phyloP scores from a whole-genome alignment of 208 protist species.

The Polymyxa betae region DNA sequence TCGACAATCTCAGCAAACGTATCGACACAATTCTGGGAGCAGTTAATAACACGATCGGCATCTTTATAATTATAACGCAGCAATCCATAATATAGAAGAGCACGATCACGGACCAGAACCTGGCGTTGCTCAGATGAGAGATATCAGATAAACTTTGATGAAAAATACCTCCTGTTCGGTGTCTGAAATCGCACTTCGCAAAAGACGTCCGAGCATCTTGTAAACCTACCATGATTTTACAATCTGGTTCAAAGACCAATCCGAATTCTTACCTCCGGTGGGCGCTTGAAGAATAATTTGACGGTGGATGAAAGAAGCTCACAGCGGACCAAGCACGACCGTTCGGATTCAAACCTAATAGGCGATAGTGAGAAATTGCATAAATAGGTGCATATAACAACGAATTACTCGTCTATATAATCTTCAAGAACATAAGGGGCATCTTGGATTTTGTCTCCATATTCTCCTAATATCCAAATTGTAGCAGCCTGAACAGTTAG shows the following conservation, averaged over 20 bases:
- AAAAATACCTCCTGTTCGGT: not conserved
- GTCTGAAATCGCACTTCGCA: slow-evolving; percentile 74
- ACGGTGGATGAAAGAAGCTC: slow-evolving; percentile 83
- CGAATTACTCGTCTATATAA: slow-evolving; percentile 70
- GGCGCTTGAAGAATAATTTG: slow-evolving; percentile 87
- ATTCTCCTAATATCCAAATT: slow-evolving; percentile 80
- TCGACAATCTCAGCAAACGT: not conserved
- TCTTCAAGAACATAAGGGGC: slow-evolving; percentile 87
- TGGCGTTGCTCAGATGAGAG: not conserved
- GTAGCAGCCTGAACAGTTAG: slow-evolving; percentile 18
- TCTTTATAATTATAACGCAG: not conserved
- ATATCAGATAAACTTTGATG: too few species aligned
- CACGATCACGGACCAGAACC: slow-evolving; percentile 47
- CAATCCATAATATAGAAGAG: slow-evolving; percentile 52
- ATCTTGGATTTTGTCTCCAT: slow-evolving; percentile 82
- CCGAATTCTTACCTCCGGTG: slow-evolving; percentile 85
- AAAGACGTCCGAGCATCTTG: slow-evolving; percentile 78
- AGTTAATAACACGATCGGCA: slow-evolving; percentile 30
- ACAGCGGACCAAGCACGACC: slow-evolving; percentile 72
- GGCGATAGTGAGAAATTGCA: not conserved
- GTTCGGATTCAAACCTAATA: slow-evolving; percentile 67
- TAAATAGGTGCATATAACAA: slow-evolving; percentile 13
- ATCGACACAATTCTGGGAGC: slow-evolving; percentile 6
- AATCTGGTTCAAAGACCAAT: too few species aligned
- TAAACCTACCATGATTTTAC: too few species aligned